Evolutionary conservation across 2,329 filamentous ascomycete species (phyloP).

Genomic region (Aureobasidium vineae): DNA sequence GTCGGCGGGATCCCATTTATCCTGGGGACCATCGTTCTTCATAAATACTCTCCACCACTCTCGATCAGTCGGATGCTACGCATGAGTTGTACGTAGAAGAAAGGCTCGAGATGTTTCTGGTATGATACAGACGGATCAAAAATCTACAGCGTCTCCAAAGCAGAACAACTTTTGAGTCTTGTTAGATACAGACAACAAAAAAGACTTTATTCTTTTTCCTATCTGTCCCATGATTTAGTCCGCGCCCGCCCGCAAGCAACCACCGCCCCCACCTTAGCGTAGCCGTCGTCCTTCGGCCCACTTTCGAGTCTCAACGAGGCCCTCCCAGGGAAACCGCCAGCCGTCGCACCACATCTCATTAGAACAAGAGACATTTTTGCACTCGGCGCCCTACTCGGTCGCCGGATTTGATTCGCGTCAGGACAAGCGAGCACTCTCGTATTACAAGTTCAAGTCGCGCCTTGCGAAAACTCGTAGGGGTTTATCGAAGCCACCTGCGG

Average conservation of each 20-base stretch:
- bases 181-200: not conserved
- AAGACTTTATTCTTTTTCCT: conserved; percentile 1
- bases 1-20: not conserved
- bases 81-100: not conserved
- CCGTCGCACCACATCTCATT: conserved; percentile 7
- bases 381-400: conserved; percentile 4
- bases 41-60: no score
- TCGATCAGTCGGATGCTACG: not conserved
- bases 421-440: conserved; percentile 10
- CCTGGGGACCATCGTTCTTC: not conserved
- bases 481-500: conserved; percentile 28
- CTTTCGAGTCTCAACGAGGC: conserved; percentile 2
- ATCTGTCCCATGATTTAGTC: conserved; percentile 22
- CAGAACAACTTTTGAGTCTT: not conserved
- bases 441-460: conserved; percentile 9
- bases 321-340: not conserved
- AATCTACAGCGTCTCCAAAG: not conserved
- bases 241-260: conserved; percentile 7
- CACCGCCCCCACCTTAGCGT: not conserved
- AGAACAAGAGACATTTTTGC: conserved; percentile 10
- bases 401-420: not conserved
- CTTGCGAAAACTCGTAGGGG: conserved; percentile 12
- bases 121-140: not conserved
- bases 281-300: conserved; percentile 2
- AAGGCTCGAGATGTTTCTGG: not conserved